phyloP scores from a whole-genome alignment of 1,284 basidiomycete genomes.

The Melampsora larici-populina region DNA sequence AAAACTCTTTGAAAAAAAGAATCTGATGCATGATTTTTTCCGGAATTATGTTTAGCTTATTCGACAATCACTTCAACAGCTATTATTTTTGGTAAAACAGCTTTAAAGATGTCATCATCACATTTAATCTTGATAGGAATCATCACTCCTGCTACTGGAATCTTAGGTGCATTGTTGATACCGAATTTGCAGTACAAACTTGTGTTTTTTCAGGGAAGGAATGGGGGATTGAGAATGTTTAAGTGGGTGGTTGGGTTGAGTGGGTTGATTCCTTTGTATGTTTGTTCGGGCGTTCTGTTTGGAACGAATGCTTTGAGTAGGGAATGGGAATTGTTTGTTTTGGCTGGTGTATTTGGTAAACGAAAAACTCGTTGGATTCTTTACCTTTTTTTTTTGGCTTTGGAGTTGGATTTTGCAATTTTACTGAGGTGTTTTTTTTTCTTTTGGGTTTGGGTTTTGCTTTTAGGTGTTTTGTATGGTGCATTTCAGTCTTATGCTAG shows the following conservation, averaged over 20 bases:
- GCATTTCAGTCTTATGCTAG: constrained; percentile 76
- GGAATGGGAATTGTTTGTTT: constrained; percentile 73
- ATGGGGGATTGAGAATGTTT: constrained; percentile 68
- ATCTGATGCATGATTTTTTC: no score
- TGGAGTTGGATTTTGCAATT: constrained; percentile 45
- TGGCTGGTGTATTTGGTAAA: constrained; percentile 74
- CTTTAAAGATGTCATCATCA: constrained; percentile 68
- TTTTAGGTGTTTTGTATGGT: constrained; percentile 65
- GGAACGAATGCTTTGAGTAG: constrained; percentile 67
- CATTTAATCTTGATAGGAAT: constrained; percentile 69
- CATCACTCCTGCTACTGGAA: constrained; percentile 66
- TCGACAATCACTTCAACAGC: constrained; percentile 79
- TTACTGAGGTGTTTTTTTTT: neutral
- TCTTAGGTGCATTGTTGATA: constrained; percentile 69
- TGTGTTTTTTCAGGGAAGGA: constrained; percentile 54
- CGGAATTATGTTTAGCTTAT: constrained; percentile 63
- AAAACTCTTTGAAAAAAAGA: no score
- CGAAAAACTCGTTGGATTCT: constrained; percentile 43
- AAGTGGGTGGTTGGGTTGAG: constrained; percentile 66
- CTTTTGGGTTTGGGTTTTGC: neutral
- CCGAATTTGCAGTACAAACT: constrained; percentile 63
- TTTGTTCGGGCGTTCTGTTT: constrained; percentile 71
- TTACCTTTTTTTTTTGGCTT: neutral
- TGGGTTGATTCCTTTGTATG: constrained; percentile 71
- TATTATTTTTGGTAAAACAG: constrained; percentile 75